Base-by-base conservation (phyloP, 164 flowering plant genomes). In the Nymphaea colorata region DNA sequence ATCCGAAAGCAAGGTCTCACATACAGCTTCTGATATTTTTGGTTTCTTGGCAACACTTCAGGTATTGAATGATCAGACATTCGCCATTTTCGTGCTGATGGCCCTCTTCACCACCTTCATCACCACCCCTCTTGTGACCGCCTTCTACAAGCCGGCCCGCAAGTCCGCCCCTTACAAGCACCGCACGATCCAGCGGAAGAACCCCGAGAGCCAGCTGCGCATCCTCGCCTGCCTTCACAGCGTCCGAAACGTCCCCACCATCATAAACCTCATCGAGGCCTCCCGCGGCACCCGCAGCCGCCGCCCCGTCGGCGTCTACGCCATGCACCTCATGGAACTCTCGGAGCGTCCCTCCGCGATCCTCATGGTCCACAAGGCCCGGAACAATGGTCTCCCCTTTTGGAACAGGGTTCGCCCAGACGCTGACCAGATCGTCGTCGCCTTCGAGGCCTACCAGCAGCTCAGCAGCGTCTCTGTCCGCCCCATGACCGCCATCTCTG, bases 91-190 rank as follows among this genome's bases (percentile, higher is more conserved):
- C 81, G 89, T 88, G 64, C 62, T 88, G 25, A 88, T 88, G 94
- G 94, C 94, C 36, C 71, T 88, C 41, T 80, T 88, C 86, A 88
- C 94, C 3, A 88, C 94, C 36, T 86, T 88, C 76, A 84, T 88
- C 64, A 86, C 91, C 0, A 88, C 91, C 2, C 94, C 94, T 1
- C 18, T 82, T 0, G 91, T 88, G 1, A 74, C 78, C 62, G 86
- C 86, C 0, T 70, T 86, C 17, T 88, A 88, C 51, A 86, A 78
- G 55, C 80, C 80, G 0, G 75, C 78, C 2, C 64, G 66, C 44
- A 66, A 51, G 36, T 16, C 42, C 43, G 69, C 42, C 16, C 69
- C 71, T 41, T 78, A 78, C 72, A 72, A 75, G 72, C 68, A 72
- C 57, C 72, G 74, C 55, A 78, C 68, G 25, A 65, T 75, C 62